Conservation (phyloP, 192 early-diverging fungal genomes). For the Gryganskiella cystojenkinii region DNA sequence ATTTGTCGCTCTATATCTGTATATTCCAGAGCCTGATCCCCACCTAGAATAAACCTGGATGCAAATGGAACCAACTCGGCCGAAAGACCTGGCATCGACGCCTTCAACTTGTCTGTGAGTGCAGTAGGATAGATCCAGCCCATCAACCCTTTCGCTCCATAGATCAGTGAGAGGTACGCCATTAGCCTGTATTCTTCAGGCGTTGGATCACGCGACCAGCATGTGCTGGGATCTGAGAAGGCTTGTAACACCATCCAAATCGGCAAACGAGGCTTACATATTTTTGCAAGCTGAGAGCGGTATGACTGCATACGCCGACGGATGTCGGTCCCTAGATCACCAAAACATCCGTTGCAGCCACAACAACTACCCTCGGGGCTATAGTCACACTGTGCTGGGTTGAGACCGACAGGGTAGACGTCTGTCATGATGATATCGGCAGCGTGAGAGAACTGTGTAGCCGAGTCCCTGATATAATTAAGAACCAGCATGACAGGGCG, state of each 20-base stretch:
- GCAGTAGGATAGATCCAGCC: constrained; percentile 12
- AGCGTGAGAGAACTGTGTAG: constrained; percentile 6
- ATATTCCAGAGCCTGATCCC: neutral
- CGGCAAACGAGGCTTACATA: constrained; percentile 4
- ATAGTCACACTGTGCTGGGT: neutral
- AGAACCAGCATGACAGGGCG: constrained; percentile 31
- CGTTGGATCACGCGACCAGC: constrained; percentile 35
- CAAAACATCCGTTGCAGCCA: constrained; percentile 28
- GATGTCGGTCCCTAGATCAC: constrained; percentile 16
- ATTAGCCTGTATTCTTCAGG: constrained; percentile 17
- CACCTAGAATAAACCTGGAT: neutral
- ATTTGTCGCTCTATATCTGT: neutral
- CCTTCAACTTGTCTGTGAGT: neutral
- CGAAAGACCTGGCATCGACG: neutral
- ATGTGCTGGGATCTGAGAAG: constrained; percentile 23
- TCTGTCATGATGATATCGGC: constrained; percentile 29
- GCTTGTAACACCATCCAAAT: constrained; percentile 41
- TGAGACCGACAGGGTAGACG: constrained; percentile 30
- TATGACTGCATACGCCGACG: constrained; percentile 17
- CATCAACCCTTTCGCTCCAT: constrained; percentile 26
- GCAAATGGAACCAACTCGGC: neutral
- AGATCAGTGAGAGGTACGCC: constrained; percentile 23
- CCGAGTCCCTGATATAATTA: constrained; percentile 7
- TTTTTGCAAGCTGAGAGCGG: constrained; percentile 8
- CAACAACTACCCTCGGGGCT: constrained; percentile 8